phyloP scores from a whole-genome alignment of 306 rosid species.

The Ormosia semicastrata region DNA sequence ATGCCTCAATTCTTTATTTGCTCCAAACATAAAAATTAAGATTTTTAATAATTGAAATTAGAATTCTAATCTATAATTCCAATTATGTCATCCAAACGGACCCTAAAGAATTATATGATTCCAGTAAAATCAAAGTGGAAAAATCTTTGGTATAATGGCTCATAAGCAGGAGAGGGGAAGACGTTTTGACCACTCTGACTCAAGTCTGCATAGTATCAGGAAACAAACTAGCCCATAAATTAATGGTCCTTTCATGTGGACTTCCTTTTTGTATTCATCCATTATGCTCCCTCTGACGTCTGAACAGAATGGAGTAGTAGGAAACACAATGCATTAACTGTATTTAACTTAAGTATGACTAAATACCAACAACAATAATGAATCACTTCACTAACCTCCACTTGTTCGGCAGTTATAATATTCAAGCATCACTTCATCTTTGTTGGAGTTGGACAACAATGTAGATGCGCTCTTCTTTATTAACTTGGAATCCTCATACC shows the following conservation, averaged over 20 bases:
- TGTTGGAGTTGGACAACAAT: constrained; percentile 37
- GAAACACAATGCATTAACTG: constrained; percentile 1
- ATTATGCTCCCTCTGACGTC: not conserved
- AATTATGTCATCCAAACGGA: no score
- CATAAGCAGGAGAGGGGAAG: not conserved
- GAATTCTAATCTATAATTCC: no score
- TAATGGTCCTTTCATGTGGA: not conserved
- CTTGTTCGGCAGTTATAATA: constrained; percentile 64
- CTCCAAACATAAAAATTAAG: no score
- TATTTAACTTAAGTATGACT: constrained; percentile 10
- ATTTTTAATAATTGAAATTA: no score
- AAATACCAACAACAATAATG: constrained; percentile 16
- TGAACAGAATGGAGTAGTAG: not conserved
- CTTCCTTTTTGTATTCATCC: not conserved
- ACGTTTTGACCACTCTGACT: not conserved
- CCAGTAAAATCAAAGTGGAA: not conserved
- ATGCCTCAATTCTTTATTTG: no score
- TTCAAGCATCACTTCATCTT: constrained; percentile 47
- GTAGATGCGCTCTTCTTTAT: constrained; percentile 55
- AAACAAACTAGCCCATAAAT: not conserved
- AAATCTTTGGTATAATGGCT: not conserved
- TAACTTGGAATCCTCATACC: constrained; percentile 72
- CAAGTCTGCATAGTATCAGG: not conserved
- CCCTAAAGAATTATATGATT: not conserved
- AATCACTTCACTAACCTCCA: constrained; percentile 58